A percentile compares a stretch with the other conserved stretches of the same genome.
phyloP scores from a whole-genome alignment of 2,329 filamentous ascomycete species.

The Cucurbitaria berberidis region DNA sequence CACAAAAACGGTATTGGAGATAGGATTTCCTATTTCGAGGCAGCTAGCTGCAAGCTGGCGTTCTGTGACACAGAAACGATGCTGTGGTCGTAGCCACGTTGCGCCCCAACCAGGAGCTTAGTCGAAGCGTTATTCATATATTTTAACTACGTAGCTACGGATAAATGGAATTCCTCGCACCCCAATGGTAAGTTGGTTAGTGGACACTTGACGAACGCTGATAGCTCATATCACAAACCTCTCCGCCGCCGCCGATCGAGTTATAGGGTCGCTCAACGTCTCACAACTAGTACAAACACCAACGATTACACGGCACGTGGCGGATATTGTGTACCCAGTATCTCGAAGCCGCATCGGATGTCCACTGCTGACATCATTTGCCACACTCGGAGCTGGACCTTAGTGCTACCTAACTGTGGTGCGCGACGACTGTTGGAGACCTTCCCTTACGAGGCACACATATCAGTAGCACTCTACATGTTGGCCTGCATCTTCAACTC shows the following conservation, averaged over 20 bases:
- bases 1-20: neutral
- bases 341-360: neutral
- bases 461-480: too few species aligned
- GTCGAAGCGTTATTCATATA: neutral
- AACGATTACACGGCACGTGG: constrained; percentile 17
- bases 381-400: neutral
- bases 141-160: neutral
- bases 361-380: constrained; percentile 5
- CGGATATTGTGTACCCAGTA: constrained; percentile 3
- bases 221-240: neutral
- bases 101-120: constrained; percentile 5
- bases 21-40: neutral
- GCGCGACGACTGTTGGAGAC: neutral
- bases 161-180: neutral
- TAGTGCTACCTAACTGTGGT: neutral
- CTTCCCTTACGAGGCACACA: too few species aligned
- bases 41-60: neutral
- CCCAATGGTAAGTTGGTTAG: neutral
- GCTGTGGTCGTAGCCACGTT: constrained; percentile 25
- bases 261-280: constrained; percentile 7
- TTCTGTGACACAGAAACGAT: constrained; percentile 12
- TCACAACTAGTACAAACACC: constrained; percentile 3
- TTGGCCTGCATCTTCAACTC: neutral
- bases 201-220: neutral
- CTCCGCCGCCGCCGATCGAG: neutral